Percentiles rank a stretch among this genome's conserved stretches.
Evolutionary conservation across 768 basidiomycete genomes (phyloP).

Genomic region (Podaxis pistillaris): DNA sequence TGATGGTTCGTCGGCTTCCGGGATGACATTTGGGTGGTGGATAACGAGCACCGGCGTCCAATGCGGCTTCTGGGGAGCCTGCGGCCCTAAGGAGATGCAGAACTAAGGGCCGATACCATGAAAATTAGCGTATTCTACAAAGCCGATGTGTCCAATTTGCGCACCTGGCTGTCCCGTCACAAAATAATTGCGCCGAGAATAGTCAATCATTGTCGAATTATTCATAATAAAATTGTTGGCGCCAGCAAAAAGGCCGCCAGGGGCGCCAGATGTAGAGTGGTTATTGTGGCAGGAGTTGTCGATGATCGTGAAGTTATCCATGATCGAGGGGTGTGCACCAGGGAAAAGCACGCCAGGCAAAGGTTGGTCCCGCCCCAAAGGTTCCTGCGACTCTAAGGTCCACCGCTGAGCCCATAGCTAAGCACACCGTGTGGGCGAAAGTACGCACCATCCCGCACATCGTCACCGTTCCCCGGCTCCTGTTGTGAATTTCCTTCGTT

Average conservation of each 20-base stretch:
- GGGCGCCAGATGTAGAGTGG: no score
- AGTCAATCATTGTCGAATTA: neutral
- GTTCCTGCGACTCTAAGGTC: no score
- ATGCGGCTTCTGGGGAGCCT: neutral
- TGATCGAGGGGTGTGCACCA: neutral
- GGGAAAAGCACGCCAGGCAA: no score
- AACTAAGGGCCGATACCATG: neutral
- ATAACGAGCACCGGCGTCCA: neutral
- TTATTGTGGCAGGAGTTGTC: neutral
- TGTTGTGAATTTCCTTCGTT: neutral
- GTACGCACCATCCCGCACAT: no score
- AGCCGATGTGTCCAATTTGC: neutral
- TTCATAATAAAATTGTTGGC: neutral
- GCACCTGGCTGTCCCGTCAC: neutral
- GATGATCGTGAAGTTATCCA: neutral
- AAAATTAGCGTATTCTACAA: neutral
- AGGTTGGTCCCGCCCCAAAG: no score
- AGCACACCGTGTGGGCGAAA: no score
- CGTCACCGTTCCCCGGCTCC: neutral
- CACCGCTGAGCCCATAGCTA: no score
- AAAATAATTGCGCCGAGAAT: neutral
- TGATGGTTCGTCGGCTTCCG: neutral
- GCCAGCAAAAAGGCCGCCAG: neutral
- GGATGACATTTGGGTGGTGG: neutral
- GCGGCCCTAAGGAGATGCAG: neutral